Conservation (phyloP, 1,284 basidiomycete genomes). For the Phaffia rhodozyma region DNA sequence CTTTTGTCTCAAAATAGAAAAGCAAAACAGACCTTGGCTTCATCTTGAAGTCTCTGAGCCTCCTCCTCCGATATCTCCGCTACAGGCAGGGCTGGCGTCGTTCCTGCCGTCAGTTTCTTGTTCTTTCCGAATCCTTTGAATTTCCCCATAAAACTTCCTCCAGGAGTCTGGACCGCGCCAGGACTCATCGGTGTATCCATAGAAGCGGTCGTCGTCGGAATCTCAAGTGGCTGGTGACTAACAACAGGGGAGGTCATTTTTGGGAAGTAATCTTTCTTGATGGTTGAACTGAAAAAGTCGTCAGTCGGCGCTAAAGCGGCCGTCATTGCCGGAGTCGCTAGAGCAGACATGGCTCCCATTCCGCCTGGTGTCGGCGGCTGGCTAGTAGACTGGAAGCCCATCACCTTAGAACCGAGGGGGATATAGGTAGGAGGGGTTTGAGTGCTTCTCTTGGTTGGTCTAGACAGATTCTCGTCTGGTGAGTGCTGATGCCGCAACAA, state of each 20-base stretch:
- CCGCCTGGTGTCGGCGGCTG: slow-evolving; percentile 31
- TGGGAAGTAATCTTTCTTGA: slow-evolving; percentile 1
- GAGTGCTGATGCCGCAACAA: slow-evolving; percentile 20
- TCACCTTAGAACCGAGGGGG: slow-evolving; percentile 27
- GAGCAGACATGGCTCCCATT: slow-evolving; percentile 39
- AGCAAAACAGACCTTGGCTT: slow-evolving; percentile 3
- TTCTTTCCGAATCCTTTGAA: slow-evolving; percentile 56
- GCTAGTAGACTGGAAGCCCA: slow-evolving; percentile 19
- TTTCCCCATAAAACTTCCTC: slow-evolving; percentile 58
- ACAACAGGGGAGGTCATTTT: neutral
- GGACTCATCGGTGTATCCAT: slow-evolving; percentile 1
- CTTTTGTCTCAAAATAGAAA: neutral
- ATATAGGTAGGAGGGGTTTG: slow-evolving; percentile 29
- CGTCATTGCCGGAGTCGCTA: slow-evolving; percentile 53
- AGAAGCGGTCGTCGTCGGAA: slow-evolving; percentile 2
- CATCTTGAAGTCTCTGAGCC: slow-evolving; percentile 20
- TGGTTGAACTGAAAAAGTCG: slow-evolving; percentile 8
- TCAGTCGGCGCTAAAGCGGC: slow-evolving; percentile 34
- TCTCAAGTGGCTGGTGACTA: neutral
- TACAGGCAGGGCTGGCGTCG: slow-evolving; percentile 27
- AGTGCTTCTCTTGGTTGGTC: slow-evolving; percentile 23
- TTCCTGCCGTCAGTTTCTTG: slow-evolving; percentile 41
- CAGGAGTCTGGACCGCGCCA: slow-evolving; percentile 38
- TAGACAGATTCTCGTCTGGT: slow-evolving; percentile 20
- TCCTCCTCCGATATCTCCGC: slow-evolving; percentile 25